Evolutionary conservation across 306 rosid genomes (phyloP).

Genomic region (Luffa acutangula): DNA sequence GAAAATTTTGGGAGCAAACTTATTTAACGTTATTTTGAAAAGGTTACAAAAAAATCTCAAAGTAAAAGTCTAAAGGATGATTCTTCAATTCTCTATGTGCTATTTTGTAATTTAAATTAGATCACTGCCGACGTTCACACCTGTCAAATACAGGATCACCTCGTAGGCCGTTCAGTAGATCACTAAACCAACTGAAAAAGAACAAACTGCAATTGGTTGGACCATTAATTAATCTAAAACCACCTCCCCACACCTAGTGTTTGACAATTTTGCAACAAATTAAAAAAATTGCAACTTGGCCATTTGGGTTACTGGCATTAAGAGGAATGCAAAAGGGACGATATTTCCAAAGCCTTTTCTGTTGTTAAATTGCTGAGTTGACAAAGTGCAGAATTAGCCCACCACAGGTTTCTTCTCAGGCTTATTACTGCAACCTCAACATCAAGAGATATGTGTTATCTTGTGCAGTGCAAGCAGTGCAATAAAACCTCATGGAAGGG

Average conservation of each 20-base stretch:
- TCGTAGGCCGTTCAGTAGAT: too few relatives aligned
- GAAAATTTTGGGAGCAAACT: too few relatives aligned
- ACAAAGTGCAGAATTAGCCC: background rate
- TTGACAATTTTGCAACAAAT: background rate
- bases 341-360: background rate
- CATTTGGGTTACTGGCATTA: background rate
- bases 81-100: too few relatives aligned
- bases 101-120: too few relatives aligned
- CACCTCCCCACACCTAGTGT: background rate
- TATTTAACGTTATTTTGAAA: too few relatives aligned
- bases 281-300: background rate
- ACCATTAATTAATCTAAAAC: background rate
- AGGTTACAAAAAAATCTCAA: too few relatives aligned
- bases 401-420: background rate
- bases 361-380: background rate
- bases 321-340: background rate
- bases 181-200: too few relatives aligned
- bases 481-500: background rate
- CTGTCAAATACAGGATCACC: too few relatives aligned
- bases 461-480: background rate
- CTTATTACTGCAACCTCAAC: too few relatives aligned
- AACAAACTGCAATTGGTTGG: background rate
- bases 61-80: too few relatives aligned
- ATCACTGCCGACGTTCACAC: too few relatives aligned
- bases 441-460: background rate